phyloP scores from a whole-genome alignment of 2,329 filamentous ascomycete species.

The Clonostachys rosea region DNA sequence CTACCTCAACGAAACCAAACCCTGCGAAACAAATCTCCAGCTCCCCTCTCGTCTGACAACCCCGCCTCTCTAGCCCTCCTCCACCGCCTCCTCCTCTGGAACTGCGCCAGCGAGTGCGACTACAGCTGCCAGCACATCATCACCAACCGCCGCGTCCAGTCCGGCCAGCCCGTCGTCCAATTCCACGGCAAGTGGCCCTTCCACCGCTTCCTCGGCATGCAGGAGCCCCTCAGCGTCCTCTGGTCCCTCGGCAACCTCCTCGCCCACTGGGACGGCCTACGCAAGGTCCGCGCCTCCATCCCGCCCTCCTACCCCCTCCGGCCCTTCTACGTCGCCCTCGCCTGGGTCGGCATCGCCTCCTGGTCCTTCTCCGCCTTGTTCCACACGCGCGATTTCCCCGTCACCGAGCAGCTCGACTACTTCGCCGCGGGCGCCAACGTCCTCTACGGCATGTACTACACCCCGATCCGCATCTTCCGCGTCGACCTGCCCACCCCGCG shows the following conservation, averaged over 20 bases:
- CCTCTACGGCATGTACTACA: conserved; percentile 86
- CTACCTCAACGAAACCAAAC: conserved; percentile 5
- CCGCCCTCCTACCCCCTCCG: conserved; percentile 71
- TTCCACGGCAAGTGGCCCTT: conserved; percentile 99
- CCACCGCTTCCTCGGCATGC: conserved; percentile 81
- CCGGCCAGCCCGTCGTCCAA: conserved; percentile 70
- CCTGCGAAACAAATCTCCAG: conserved; percentile 2
- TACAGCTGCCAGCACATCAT: conserved; percentile 96
- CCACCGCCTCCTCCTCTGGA: conserved; percentile 86
- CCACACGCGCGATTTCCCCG: conserved; percentile 78
- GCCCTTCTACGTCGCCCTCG: conserved; percentile 75
- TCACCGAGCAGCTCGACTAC: conserved; percentile 95
- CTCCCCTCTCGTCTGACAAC: not conserved
- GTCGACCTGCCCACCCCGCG: conserved; percentile 56
- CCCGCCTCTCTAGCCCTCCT: conserved; percentile 58
- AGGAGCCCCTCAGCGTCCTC: conserved; percentile 89
- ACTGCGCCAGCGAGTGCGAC: conserved; percentile 91
- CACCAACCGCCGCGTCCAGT: conserved; percentile 64
- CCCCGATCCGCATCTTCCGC: conserved; percentile 75
- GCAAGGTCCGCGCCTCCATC: conserved; percentile 63
- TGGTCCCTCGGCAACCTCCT: conserved; percentile 91
- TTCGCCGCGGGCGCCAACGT: conserved; percentile 89
- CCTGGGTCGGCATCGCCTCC: conserved; percentile 73
- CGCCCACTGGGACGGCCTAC: conserved; percentile 76
- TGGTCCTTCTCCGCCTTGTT: conserved; percentile 92